Evolutionary conservation across 2,329 filamentous ascomycete species (phyloP).

Genomic region (Xylariaceae sp.): DNA sequence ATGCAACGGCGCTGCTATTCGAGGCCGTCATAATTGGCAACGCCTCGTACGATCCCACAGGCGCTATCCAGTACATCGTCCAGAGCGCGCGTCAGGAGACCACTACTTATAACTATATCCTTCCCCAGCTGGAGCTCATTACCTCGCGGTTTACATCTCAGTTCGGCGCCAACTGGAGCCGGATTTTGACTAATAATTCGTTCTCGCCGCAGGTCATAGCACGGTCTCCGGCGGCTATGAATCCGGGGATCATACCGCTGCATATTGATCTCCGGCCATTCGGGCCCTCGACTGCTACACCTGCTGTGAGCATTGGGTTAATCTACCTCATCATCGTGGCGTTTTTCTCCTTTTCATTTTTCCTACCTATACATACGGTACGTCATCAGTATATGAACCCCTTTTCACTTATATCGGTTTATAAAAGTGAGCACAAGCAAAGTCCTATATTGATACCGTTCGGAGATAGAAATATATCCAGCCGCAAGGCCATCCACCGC

Average conservation of each 20-base stretch:
- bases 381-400: constrained; percentile 1
- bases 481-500: constrained; percentile 59
- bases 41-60: constrained; percentile 63
- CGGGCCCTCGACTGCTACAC: constrained; percentile 57
- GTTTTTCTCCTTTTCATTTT: constrained; percentile 70
- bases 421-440: no score
- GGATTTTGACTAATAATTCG: constrained; percentile 47
- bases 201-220: constrained; percentile 39
- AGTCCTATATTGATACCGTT: not conserved
- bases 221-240: constrained; percentile 38
- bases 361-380: constrained; percentile 65
- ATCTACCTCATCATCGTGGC: constrained; percentile 72
- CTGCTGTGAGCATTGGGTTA: constrained; percentile 65
- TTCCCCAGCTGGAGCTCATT: constrained; percentile 56
- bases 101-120: constrained; percentile 59
- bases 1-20: constrained; percentile 64
- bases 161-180: constrained; percentile 55
- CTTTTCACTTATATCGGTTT: not conserved
- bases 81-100: constrained; percentile 62
- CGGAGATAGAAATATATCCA: constrained; percentile 54
- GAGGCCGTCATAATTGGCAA: constrained; percentile 61
- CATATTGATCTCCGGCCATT: constrained; percentile 64
- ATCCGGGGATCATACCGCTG: constrained; percentile 40
- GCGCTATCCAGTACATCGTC: constrained; percentile 62
- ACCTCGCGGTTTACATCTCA: constrained; percentile 50